Percentiles rank a stretch among this genome's conserved stretches.
phyloP scores from a whole-genome alignment of 768 basidiomycete genomes.

The Pleurotus eryngii region DNA sequence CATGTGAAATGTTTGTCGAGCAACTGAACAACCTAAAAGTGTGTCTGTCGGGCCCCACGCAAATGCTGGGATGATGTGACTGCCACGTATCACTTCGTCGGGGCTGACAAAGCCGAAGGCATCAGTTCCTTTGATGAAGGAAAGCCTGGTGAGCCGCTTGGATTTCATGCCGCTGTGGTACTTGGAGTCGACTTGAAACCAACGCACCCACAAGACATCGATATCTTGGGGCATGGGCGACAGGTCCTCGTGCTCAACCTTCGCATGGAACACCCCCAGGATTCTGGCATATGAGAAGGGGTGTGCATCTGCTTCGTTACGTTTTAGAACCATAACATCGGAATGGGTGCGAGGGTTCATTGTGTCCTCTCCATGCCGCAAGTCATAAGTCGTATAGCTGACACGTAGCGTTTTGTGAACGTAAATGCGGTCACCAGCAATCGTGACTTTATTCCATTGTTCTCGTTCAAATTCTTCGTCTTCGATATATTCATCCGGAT shows the following conservation, averaged over 20 bases:
- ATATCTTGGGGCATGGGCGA: conserved; percentile 5
- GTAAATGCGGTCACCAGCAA: conserved; percentile 23
- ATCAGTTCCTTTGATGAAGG: conserved; percentile 15
- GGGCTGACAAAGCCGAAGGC: conserved; percentile 37
- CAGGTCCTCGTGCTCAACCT: background rate
- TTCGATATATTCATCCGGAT: conserved; percentile 10
- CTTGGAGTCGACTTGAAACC: conserved; percentile 18
- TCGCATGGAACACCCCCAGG: conserved; percentile 20
- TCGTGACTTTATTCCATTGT: conserved; percentile 7
- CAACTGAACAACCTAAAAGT: conserved; percentile 1
- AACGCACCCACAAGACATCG: conserved; percentile 32
- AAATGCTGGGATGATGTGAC: conserved; percentile 34
- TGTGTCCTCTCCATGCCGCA: conserved; percentile 31
- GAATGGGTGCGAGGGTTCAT: conserved; percentile 26
- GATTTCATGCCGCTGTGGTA: conserved; percentile 4
- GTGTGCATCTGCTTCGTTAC: conserved; percentile 12
- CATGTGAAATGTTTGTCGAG: too few species aligned
- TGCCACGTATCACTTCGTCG: conserved; percentile 20
- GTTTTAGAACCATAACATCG: conserved; percentile 22
- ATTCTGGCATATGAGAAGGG: conserved; percentile 21
- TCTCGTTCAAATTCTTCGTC: conserved; percentile 9
- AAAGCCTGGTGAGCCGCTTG: conserved; percentile 14
- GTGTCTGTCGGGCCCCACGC: conserved; percentile 10
- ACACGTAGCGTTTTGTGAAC: conserved; percentile 28
- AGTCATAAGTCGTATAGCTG: conserved; percentile 41